phyloP scores from a whole-genome alignment of 2,329 filamentous ascomycete species.

The Catunica adiposa region DNA sequence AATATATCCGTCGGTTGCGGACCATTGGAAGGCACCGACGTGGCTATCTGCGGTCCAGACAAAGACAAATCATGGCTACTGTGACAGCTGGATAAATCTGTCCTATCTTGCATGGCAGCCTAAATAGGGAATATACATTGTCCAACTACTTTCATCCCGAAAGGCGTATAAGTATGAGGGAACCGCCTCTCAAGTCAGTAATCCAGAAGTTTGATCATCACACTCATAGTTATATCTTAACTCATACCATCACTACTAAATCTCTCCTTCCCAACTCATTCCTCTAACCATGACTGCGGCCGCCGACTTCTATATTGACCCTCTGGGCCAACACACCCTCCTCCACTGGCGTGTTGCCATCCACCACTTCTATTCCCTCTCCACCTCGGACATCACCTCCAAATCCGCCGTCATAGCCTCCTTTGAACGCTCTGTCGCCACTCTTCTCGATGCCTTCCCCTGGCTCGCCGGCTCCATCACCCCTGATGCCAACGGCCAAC shows the following conservation, averaged over 20 bases:
- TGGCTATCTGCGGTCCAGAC: no score
- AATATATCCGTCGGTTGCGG: no score
- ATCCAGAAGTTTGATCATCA: no score
- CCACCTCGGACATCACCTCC: not conserved
- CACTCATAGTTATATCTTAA: not conserved
- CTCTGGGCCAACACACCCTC: not conserved
- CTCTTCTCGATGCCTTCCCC: slow-evolving; percentile 2
- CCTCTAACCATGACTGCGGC: not conserved
- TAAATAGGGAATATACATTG: no score
- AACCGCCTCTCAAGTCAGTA: no score
- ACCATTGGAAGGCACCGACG: no score
- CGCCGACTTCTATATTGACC: not conserved
- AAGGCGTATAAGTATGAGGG: no score
- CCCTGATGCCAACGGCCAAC: not conserved
- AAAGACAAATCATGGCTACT: no score
- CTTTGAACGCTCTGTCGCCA: not conserved
- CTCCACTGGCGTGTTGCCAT: not conserved
- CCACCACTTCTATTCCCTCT: not conserved
- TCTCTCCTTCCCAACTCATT: not conserved
- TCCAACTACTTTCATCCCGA: no score
- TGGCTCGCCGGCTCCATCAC: not conserved
- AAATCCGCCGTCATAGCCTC: not conserved
- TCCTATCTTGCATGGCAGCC: no score
- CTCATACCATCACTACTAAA: not conserved
- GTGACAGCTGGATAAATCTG: no score